A percentile compares a stretch with the other conserved stretches of the same genome.
phyloP scores from a whole-genome alignment of 2,329 filamentous ascomycete genomes.

The Epichloe baconii region DNA sequence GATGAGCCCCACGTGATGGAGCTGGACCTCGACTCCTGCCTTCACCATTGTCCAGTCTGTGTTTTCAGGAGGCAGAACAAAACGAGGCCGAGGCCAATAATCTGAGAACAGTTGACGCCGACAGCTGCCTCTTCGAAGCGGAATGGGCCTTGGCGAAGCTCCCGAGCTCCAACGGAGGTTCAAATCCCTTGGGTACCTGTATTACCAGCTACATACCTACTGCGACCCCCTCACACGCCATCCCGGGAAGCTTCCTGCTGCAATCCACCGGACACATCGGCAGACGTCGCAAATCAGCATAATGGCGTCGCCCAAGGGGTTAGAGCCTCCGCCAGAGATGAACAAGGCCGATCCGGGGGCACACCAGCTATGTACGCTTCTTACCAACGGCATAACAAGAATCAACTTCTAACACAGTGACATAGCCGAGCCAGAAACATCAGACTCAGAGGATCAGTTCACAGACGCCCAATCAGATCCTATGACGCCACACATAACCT shows the following conservation, averaged over 20 bases:
- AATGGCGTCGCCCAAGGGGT: slow-evolving; percentile 19
- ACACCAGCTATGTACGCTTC: slow-evolving; percentile 39
- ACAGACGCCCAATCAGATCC: slow-evolving; percentile 49
- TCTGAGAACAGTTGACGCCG: neutral
- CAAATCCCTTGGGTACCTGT: neutral
- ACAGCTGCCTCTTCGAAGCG: neutral
- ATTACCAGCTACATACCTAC: too few relatives aligned
- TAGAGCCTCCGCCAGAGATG: slow-evolving; percentile 20
- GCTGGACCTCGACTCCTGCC: neutral
- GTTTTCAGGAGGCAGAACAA: too few relatives aligned
- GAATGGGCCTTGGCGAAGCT: neutral
- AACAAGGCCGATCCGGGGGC: slow-evolving; percentile 41
- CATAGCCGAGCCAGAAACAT: slow-evolving; percentile 29
- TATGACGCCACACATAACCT: slow-evolving; percentile 28
- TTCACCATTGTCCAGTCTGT: neutral
- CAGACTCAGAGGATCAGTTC: slow-evolving; percentile 58
- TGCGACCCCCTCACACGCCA: neutral
- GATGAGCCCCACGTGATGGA: slow-evolving; percentile 7
- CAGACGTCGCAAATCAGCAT: neutral
- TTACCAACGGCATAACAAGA: neutral
- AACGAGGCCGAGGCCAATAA: neutral
- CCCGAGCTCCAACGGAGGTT: neutral
- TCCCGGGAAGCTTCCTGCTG: neutral
- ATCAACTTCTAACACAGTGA: slow-evolving; percentile 13
- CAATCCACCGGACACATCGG: neutral